Evolutionary conservation across 1,139 yeast species (phyloP).

Genomic region (Dujonia santamariae): DNA sequence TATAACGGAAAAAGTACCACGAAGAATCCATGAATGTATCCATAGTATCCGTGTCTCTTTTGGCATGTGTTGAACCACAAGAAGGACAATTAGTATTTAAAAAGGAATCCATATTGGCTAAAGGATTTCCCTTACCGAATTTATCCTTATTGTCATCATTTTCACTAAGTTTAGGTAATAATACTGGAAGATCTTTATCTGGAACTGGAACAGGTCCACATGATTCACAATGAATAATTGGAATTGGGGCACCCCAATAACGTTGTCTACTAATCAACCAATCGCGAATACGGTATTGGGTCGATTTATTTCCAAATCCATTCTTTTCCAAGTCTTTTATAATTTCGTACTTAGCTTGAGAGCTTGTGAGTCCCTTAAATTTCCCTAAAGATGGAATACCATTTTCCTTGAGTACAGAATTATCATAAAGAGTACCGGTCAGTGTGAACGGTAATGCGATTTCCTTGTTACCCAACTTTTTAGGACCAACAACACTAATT

Average conservation of each 20-base stretch:
- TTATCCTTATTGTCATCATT: slow-evolving; percentile 19
- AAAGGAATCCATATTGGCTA: slow-evolving; percentile 67
- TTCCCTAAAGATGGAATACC: slow-evolving; percentile 41
- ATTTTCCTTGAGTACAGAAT: slow-evolving; percentile 16
- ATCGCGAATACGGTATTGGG: slow-evolving; percentile 71
- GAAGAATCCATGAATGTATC: slow-evolving; percentile 98
- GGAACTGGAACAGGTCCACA: slow-evolving; percentile 95
- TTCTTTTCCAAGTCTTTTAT: slow-evolving; percentile 35
- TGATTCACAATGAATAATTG: slow-evolving; percentile 76
- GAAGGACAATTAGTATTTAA: slow-evolving; percentile 75
- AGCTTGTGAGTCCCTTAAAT: slow-evolving; percentile 46
- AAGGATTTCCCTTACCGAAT: slow-evolving; percentile 60
- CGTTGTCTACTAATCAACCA: slow-evolving; percentile 95
- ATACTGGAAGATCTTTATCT: slow-evolving; percentile 77
- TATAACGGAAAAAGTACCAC: slow-evolving; percentile 88
- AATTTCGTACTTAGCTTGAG: slow-evolving; percentile 53
- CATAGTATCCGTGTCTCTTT: slow-evolving; percentile 95
- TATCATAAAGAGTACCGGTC: slow-evolving; percentile 53
- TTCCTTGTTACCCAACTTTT: slow-evolving; percentile 7
- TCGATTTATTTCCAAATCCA: slow-evolving; percentile 44
- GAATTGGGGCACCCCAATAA: slow-evolving; percentile 99
- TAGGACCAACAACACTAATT: slow-evolving; percentile 44
- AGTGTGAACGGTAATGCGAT: slow-evolving; percentile 42
- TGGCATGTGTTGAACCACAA: slow-evolving; percentile 65
- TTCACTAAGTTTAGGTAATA: slow-evolving; percentile 59